phyloP scores from a whole-genome alignment of 1,284 basidiomycete species.

The Pholiota adiposa region DNA sequence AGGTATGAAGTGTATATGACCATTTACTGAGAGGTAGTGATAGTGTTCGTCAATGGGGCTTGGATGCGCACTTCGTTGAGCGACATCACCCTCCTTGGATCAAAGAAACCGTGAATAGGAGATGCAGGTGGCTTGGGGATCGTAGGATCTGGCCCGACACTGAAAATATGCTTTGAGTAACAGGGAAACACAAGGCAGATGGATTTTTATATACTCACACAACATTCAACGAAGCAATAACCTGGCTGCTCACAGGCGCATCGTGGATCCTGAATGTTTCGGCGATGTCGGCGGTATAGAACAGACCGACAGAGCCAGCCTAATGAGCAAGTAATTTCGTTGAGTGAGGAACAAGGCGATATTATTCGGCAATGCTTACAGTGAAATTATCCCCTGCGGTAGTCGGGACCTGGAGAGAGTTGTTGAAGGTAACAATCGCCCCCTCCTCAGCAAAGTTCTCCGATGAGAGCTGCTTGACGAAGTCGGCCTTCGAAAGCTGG shows the following conservation, averaged over 20 bases:
- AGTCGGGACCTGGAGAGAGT: conserved; percentile 27
- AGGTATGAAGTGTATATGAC: too few relatives aligned
- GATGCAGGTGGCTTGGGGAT: conserved; percentile 17
- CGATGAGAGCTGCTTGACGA: conserved; percentile 30
- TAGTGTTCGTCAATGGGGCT: conserved; percentile 7
- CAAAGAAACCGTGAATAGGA: conserved; percentile 24
- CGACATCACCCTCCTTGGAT: conserved; percentile 24
- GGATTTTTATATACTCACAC: conserved; percentile 26
- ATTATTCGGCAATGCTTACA: conserved; percentile 6
- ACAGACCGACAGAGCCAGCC: conserved; percentile 30
- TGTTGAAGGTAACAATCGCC: conserved; percentile 29
- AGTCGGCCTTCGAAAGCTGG: conserved; percentile 31
- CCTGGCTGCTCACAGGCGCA: conserved; percentile 23
- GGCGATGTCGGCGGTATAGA: conserved; percentile 28
- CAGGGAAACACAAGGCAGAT: not conserved
- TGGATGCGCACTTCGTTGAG: conserved; percentile 25
- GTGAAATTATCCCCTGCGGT: conserved; percentile 19
- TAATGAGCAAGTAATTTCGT: conserved; percentile 3
- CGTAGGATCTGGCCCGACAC: conserved; percentile 19
- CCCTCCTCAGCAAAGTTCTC: conserved; percentile 32
- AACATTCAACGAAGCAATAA: conserved; percentile 32
- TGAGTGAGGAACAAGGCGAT: not conserved
- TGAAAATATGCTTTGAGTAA: not conserved
- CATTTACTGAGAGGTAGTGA: not conserved
- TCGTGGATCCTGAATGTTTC: conserved; percentile 24